phyloP scores from a whole-genome alignment of 768 basidiomycete genomes.

The Boletus pseudo-olivaceus region DNA sequence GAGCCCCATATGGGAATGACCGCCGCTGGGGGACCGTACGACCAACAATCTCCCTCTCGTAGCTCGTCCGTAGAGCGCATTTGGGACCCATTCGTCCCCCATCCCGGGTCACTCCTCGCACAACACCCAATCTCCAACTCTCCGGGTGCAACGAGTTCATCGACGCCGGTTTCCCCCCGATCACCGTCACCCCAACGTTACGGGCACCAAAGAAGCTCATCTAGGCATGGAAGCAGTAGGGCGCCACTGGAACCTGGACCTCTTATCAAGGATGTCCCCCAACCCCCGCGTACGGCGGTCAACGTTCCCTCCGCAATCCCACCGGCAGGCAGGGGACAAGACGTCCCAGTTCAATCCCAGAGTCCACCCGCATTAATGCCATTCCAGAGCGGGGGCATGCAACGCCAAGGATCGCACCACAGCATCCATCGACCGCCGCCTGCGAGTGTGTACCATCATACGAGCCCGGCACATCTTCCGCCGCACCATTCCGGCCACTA shows the following conservation, averaged over 20 bases:
- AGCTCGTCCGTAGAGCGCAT: constrained; percentile 21
- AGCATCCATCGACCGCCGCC: constrained; percentile 8
- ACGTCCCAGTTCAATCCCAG: background rate
- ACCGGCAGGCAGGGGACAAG: constrained; percentile 6
- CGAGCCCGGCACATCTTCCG: constrained; percentile 14
- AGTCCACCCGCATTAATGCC: background rate
- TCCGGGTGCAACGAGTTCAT: background rate
- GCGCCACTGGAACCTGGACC: constrained; percentile 14
- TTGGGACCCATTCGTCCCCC: constrained; percentile 12
- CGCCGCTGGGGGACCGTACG: background rate
- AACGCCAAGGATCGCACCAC: constrained; percentile 19
- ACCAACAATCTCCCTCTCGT: constrained; percentile 16
- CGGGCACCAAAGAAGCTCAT: constrained; percentile 12
- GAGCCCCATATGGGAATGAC: constrained; percentile 10
- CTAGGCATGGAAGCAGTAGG: constrained; percentile 17
- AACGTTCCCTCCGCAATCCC: constrained; percentile 7
- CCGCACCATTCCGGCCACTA: constrained; percentile 8
- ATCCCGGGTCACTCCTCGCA: constrained; percentile 6
- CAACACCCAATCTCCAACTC: constrained; percentile 8
- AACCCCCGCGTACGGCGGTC: constrained; percentile 17
- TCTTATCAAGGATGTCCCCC: constrained; percentile 18
- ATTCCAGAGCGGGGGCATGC: constrained; percentile 11
- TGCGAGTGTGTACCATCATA: constrained; percentile 5
- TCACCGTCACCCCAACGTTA: constrained; percentile 18
- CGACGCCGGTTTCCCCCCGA: constrained; percentile 16